A percentile compares a stretch with the other conserved stretches of the same genome.
Conservation (phyloP, 805 yeast genomes). For the Teunomyces gatunensis region DNA sequence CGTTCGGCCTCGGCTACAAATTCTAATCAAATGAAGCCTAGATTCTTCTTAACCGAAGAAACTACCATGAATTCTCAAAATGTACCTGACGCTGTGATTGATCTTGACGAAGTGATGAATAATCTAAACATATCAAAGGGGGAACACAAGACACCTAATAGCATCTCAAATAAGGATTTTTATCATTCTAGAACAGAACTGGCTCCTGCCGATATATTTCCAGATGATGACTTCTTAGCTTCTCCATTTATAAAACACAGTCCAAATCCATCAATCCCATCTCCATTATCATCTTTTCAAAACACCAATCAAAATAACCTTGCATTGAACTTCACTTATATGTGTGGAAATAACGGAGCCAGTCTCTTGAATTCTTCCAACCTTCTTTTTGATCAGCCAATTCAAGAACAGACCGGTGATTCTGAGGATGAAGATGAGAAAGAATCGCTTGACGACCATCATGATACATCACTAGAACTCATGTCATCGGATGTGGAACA, state of each 20-base stretch:
- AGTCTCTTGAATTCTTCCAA: slow-evolving; percentile 15
- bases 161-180: slow-evolving; percentile 4
- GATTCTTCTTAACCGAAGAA: slow-evolving; percentile 30
- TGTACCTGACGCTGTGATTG: slow-evolving; percentile 40
- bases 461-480: slow-evolving; percentile 5
- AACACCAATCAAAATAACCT: slow-evolving; percentile 2
- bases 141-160: slow-evolving; percentile 16
- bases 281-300: slow-evolving; percentile 14
- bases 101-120: slow-evolving; percentile 37
- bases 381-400: slow-evolving; percentile 27
- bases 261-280: slow-evolving; percentile 15
- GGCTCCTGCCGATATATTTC: slow-evolving; percentile 17
- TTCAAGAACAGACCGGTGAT: slow-evolving; percentile 23
- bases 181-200: slow-evolving; percentile 16
- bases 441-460: slow-evolving; percentile 10
- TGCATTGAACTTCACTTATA: background rate
- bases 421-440: slow-evolving; percentile 23
- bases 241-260: slow-evolving; percentile 28
- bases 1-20: slow-evolving; percentile 18
- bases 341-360: slow-evolving; percentile 2
- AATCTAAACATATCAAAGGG: slow-evolving; percentile 17
- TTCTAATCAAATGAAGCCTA: slow-evolving; percentile 16
- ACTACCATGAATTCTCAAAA: slow-evolving; percentile 24
- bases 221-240: slow-evolving; percentile 27
- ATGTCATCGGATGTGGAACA: slow-evolving; percentile 11